Percentiles rank a stretch among this genome's conserved stretches.
These are phyloP conservation scores for Lathyrus tuberosus DNA, from an alignment of 306 rosid species.

Conservation along the genomic window DNA sequence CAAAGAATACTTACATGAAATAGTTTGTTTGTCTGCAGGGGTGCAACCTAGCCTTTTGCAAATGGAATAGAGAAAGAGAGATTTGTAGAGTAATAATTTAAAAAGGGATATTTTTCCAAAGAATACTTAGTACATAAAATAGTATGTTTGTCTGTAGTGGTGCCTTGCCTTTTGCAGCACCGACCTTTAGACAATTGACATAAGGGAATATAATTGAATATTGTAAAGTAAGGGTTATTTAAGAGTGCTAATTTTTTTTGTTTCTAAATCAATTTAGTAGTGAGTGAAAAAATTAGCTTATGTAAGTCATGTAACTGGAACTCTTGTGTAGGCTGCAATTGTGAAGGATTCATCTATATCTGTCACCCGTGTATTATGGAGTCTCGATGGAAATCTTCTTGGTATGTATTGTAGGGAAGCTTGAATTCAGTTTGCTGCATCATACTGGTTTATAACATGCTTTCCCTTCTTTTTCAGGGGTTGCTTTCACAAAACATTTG, in stretches of 20 bases:
- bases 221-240: conserved; percentile 15
- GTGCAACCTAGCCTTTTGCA: background rate
- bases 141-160: background rate
- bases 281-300: conserved; percentile 31
- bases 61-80: background rate
- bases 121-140: background rate
- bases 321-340: conserved; percentile 56
- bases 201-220: conserved; percentile 4
- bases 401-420: conserved; percentile 53
- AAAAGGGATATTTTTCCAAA: conserved; percentile 9
- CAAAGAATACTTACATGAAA: conserved; percentile 1
- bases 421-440: conserved; percentile 16
- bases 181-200: conserved; percentile 10
- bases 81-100: conserved; percentile 6
- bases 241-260: background rate
- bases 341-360: conserved; percentile 58
- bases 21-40: background rate
- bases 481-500: conserved; percentile 77
- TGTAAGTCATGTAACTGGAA: conserved; percentile 23
- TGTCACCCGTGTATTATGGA: conserved; percentile 77
- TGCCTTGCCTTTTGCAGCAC: conserved; percentile 12
- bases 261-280: background rate
- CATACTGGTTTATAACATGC: conserved; percentile 27
- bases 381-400: conserved; percentile 70
- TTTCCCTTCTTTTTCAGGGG: conserved; percentile 56